phyloP scores from a whole-genome alignment of 2,329 filamentous ascomycete species.

The Diaporthe aspalathi region DNA sequence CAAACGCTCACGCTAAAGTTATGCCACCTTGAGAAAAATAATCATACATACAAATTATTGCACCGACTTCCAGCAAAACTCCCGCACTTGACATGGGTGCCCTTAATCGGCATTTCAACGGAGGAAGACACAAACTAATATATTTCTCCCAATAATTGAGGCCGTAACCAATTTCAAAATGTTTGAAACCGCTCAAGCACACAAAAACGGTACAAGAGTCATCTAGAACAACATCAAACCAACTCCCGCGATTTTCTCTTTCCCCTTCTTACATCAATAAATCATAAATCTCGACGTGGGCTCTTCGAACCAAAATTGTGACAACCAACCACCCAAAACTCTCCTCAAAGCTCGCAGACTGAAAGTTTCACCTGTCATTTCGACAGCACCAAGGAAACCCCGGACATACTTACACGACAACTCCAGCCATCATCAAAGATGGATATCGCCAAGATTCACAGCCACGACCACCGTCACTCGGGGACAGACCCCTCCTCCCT shows the following conservation, averaged over 20 bases:
- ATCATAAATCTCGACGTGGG: neutral
- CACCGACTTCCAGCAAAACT: neutral
- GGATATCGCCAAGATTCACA: neutral
- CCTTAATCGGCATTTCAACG: neutral
- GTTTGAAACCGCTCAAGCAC: too few relatives aligned
- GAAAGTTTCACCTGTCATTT: too few relatives aligned
- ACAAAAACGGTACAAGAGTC: neutral
- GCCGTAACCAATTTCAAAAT: too few relatives aligned
- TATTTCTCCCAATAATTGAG: neutral
- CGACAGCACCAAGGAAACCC: neutral
- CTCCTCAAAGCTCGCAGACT: neutral
- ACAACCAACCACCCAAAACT: neutral
- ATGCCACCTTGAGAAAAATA: too few relatives aligned
- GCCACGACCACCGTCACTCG: neutral
- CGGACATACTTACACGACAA: neutral
- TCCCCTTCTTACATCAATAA: neutral
- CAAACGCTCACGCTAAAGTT: too few relatives aligned
- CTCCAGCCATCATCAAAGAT: neutral
- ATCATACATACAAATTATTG: too few relatives aligned
- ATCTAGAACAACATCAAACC: neutral
- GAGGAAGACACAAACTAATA: neutral
- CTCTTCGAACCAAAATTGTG: neutral
- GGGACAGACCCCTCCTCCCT: neutral
- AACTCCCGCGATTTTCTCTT: neutral
- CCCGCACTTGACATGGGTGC: neutral